Base-by-base conservation (phyloP, 768 basidiomycete genomes). In the Hericium erinaceus region DNA sequence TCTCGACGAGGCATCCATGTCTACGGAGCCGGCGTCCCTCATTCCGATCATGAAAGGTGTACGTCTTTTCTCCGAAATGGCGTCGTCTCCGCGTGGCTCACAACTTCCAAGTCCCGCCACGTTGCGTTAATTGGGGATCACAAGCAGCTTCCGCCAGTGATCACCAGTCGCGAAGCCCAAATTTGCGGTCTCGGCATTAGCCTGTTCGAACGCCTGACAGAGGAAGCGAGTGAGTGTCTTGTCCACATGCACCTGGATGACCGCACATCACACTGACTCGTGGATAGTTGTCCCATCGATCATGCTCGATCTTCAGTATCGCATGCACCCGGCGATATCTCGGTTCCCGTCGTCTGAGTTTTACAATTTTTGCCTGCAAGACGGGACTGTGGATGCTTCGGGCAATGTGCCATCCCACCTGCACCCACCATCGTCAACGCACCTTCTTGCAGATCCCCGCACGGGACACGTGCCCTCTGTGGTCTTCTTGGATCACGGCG, bases 21-120 rank as follows among this genome's bases (percentile, higher is more conserved):
- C 90, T 37, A 95, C 93, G 2, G 94, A 98, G 70, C 92, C 94
- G 11, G 86, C 92, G 22, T 89, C 92, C 18, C 74, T 95, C 56
- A 87, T 98, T 63, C 92, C 94, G 0, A 73, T 98, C 46, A 95
- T 92, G 88, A 93, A 90, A 80, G 94, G 94, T 10, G 90, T 92
- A 74, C 57, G 89, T 82, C 38, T 93, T 92, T 86, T 85, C 8
- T 78, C 75, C 54, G 93, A 95, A 64, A 76, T 92, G 26, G 82
- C 92, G 1, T 80, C 95, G 50, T 94, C 95, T 64, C 95, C 95
- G n/a, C 95, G 97, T 72, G 95, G 97, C 71, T 95, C 95, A 66
- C 94, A 98, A 67, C 77, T 98, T 10, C 92, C 94, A 46, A 94
- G 92, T 86, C 85, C 8, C 78, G 75, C 54, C 94, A 97, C 64